Evolutionary conservation across 2,329 filamentous ascomycete species (phyloP), one percentile per base, ranked within the genome.

Genomic region (Atkinsonella texensis): DNA sequence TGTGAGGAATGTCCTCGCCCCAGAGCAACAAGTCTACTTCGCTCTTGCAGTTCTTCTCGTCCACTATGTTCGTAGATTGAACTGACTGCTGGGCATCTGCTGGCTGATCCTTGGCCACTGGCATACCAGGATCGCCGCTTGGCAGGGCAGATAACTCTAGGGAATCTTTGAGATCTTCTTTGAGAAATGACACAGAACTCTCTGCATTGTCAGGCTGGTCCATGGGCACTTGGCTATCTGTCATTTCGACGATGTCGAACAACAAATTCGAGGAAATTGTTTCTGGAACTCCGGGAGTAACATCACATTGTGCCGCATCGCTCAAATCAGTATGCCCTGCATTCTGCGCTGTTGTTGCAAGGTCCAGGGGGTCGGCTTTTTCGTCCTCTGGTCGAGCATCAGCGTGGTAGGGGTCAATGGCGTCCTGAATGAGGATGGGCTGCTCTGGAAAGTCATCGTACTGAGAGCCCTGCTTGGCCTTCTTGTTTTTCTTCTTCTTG

Each of bases 401-500:
- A 54, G 53, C 53, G 48, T 33, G 20, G 15, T 48, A 17, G 31
- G 50, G 23, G 33, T 50, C 23, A 40, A 54, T 40, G 42, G 38
- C 48, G 42, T 49, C 52, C 35, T 55, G 52, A 31, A 33, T 23
- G 47, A 49, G 38, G 17, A 41, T 31, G 18, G 31, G 11, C 43
- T 54, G 54, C 9, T 56, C 50, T 20, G 49, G 46, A 18, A 43
- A 32, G 6, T 45, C 46, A 49, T 52, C 52, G 32, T 42, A 35
- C 44, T 49, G 46, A 20, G 39, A 48, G 13, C 40, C 46, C 51
- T 32, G 39, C 50, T 53, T 53, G 20, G 45, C 18, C 20, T 49
- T 54, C 52, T 46, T 28, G 28, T 28, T 55, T 38, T 63, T 63
- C 42, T 58, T 59, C 52, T 65, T 63, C 53, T 65, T 64, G 44